Percentiles rank a stretch among this genome's conserved stretches.
Evolutionary conservation across 2,329 filamentous ascomycete species (phyloP).

Genomic region (Diaporthe velutina): DNA sequence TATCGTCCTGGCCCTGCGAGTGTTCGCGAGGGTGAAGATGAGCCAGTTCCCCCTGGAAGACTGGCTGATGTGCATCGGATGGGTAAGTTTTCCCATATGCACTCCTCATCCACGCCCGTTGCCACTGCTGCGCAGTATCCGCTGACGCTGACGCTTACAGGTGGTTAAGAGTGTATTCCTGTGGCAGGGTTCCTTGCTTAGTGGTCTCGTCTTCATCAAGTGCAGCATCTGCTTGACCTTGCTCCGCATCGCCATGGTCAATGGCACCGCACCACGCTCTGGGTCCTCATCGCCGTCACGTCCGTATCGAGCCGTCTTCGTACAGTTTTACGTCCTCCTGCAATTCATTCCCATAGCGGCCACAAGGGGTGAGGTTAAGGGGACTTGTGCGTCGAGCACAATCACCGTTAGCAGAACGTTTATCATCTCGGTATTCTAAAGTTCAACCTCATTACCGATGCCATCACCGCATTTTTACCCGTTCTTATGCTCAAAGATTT

Average conservation of each 20-base stretch:
- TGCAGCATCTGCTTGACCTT: conserved; percentile 40
- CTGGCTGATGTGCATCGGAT: conserved; percentile 39
- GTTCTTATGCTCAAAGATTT: conserved; percentile 35
- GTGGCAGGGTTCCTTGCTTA: conserved; percentile 42
- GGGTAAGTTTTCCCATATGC: conserved; percentile 23
- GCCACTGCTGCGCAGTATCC: neutral
- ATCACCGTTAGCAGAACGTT: conserved; percentile 39
- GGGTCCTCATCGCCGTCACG: conserved; percentile 36
- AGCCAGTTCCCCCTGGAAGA: conserved; percentile 35
- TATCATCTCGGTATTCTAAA: conserved; percentile 40
- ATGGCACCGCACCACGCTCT: conserved; percentile 36
- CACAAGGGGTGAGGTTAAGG: conserved; percentile 37
- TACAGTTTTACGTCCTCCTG: conserved; percentile 34
- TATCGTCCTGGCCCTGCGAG: conserved; percentile 12
- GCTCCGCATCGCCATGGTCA: conserved; percentile 38
- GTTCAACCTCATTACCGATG: conserved; percentile 33
- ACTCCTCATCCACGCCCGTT: neutral
- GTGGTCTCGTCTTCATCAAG: conserved; percentile 40
- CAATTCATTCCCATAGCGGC: conserved; percentile 39
- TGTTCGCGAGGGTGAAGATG: conserved; percentile 5
- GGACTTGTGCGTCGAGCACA: conserved; percentile 20
- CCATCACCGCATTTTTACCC: conserved; percentile 27
- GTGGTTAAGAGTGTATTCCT: conserved; percentile 38
- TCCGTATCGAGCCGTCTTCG: conserved; percentile 32
- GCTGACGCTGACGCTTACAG: conserved; percentile 11